Base-by-base conservation (phyloP, 164 flowering plant species). In the Santalum album region DNA sequence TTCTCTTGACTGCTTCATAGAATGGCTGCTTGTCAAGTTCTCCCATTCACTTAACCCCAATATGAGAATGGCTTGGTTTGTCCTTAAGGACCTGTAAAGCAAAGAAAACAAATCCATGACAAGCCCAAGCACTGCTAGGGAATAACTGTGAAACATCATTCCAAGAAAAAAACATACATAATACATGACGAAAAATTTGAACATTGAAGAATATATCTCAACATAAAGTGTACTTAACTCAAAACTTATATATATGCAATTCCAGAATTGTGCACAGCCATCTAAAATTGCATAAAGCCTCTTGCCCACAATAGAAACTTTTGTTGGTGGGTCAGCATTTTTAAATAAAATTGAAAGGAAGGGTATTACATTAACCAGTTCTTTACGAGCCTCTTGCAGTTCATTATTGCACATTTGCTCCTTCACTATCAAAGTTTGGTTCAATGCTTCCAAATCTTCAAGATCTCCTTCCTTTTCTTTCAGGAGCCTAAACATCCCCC, bases 31-130 rank as follows among this genome's bases (percentile, higher is more conserved):
- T 58, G 16, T 82, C 80, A 23, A 87, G 80, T 49, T 85, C 94
- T 47, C 97, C 97, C 96, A 90, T 81, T 61, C 89, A 75, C 72
- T 78, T 87, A 12, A 90, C 63, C 40, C 86, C 83, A 68, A 90
- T 81, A 27, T 48, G 39, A 51, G 66, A 55, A 50, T 62, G 58
- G 36, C 17, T 22, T 40, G 77, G 38, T 34, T 65, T 39, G 0
- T 82, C 94, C 61, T 66, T 69, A 65, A 87, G 63, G 23, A 72
- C 81, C 97, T 89, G 43, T 26, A 58, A 55, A 40, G 11, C 26
- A 45, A 55, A 59, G 46, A 17, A 46, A 10, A 36, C 2, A 36
- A 36, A 36, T 2, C 15, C 12, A 9, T 9, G 12, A 36, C 40
- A 12, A 12, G 40, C 12, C 9, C 34, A 4, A 29, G 34, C 34